Base-by-base conservation (phyloP, 2,329 filamentous ascomycete species). In the Scedosporium dehoogii region DNA sequence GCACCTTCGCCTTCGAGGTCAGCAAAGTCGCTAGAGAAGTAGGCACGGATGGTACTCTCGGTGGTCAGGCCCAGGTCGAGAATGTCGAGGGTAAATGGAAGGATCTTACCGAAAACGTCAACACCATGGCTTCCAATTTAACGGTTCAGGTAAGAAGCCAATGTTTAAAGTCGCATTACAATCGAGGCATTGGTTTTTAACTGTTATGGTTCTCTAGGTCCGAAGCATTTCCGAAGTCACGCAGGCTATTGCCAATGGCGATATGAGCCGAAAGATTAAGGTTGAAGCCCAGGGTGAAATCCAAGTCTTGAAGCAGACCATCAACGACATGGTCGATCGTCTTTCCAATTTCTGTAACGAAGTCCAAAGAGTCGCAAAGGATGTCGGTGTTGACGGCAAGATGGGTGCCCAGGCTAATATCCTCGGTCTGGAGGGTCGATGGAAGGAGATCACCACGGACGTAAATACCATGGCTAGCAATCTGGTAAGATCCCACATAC, bases 51-150 rank as follows among this genome's bases (percentile, higher is more conserved):
- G 93, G 93, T 67, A 93, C 92, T 58, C 85, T 97, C 48, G 93
- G 93, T 68, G 93, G 93, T 60, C 93, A 97, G 74, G 93, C 93
- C 63, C 86, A 93, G 73, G 91, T 97, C 64, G 92, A 93, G 68
- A 94, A 94, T 66, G 93, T 97, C 16, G 91, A 96, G 78, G 93
- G 93, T 71, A 97, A 97, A 77, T 97, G 93, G 93, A 96, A 96
- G 71, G 93, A 97, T 74, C 83, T 97, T 68, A 97, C 93, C 3
- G 89, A 92, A 70, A 93, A 93, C 67, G 89, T 92, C 70, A 92
- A 92, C 76, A 91, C 85, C 10, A 88, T 88, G 85, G 85, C 85
- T 10, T 82, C 83, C 63, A 88, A 88, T 70, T 76, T 88, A 62
- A 88, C 85, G 3, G 84, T 85, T 6, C 85, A 88, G 86, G 77